Evolutionary conservation across 2,329 filamentous ascomycete genomes (phyloP).

Genomic region (Annulohypoxylon truncatum): DNA sequence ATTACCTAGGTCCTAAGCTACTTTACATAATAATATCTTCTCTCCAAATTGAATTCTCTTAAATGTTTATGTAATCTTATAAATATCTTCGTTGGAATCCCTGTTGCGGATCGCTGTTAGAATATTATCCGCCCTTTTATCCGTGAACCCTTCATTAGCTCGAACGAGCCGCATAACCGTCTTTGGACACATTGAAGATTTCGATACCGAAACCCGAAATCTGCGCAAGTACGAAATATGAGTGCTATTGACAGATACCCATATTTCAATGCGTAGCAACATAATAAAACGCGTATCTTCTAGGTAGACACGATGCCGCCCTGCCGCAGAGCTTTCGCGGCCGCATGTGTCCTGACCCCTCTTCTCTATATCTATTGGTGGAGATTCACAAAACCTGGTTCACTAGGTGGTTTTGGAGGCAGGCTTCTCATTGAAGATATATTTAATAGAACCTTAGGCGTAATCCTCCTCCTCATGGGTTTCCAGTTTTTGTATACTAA

Average conservation of each 20-base stretch:
- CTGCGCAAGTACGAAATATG: too few species aligned
- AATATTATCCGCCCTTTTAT: constrained; percentile 34
- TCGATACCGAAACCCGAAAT: not conserved
- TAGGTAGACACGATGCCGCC: constrained; percentile 25
- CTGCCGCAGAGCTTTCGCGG: constrained; percentile 23
- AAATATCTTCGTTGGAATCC: not conserved
- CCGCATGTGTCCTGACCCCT: constrained; percentile 28
- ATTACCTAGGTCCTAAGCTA: not conserved
- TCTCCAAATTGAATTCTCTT: not conserved
- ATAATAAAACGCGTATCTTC: constrained; percentile 2
- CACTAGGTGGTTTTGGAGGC: not conserved
- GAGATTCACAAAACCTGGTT: not conserved
- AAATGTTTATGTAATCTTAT: not conserved
- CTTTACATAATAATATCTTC: not conserved
- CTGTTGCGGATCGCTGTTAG: not conserved
- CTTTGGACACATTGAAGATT: constrained; percentile 12
- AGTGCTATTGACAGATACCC: too few species aligned
- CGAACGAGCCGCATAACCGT: not conserved
- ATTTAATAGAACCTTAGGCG: constrained; percentile 42
- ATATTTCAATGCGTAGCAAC: not conserved
- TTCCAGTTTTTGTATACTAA: not conserved
- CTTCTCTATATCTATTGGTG: constrained; percentile 39
- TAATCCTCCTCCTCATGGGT: constrained; percentile 16
- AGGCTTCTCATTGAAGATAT: constrained; percentile 2
- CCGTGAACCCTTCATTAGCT: not conserved